Evolutionary conservation across 1,284 basidiomycete species (phyloP).

Genomic region (Coniophora puteana): DNA sequence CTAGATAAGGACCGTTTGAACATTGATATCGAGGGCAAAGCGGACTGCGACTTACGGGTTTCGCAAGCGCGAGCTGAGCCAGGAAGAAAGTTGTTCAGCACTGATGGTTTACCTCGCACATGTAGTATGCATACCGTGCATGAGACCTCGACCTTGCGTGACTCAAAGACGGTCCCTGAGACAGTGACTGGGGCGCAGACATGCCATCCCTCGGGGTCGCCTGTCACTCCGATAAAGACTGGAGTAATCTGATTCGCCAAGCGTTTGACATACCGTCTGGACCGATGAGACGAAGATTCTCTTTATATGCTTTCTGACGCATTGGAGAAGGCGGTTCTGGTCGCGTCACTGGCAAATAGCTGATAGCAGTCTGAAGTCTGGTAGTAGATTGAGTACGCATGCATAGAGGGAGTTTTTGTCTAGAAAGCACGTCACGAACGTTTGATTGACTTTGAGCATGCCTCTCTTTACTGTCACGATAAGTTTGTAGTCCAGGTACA

Average conservation of each 20-base stretch:
- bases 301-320: constrained; percentile 42
- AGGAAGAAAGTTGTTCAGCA: constrained; percentile 2
- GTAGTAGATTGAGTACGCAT: background rate
- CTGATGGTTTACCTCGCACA: too few species aligned
- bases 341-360: constrained; percentile 36
- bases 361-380: constrained; percentile 30
- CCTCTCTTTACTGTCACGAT: constrained; percentile 44
- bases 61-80: constrained; percentile 46
- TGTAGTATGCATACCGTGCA: constrained; percentile 37
- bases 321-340: constrained; percentile 44
- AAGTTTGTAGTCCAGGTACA: constrained; percentile 48
- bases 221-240: constrained; percentile 6
- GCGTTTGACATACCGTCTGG: constrained; percentile 28
- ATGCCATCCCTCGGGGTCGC: constrained; percentile 48
- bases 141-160: constrained; percentile 33
- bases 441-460: constrained; percentile 37
- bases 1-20: constrained; percentile 24
- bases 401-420: constrained; percentile 21
- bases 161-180: constrained; percentile 41
- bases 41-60: constrained; percentile 38
- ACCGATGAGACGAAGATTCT: constrained; percentile 35
- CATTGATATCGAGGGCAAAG: background rate
- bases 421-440: constrained; percentile 30
- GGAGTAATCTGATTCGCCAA: background rate
- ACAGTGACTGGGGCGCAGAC: constrained; percentile 32